Evolutionary conservation across 73 alveolate genomes (phyloP), one percentile per base, ranked within the genome.

Genomic region (Blepharisma stoltei): DNA sequence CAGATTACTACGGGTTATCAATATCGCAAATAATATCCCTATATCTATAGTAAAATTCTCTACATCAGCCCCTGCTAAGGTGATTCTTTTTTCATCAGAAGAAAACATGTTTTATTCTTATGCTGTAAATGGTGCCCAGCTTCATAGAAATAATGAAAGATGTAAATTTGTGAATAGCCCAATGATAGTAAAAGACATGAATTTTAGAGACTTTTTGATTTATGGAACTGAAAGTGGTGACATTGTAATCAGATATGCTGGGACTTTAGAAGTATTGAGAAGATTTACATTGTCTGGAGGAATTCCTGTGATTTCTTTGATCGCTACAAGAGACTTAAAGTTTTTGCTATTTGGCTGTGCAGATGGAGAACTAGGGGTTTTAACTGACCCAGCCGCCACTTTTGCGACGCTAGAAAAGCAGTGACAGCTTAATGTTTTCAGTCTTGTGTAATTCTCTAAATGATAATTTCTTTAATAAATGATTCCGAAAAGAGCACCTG

Each of bases 191-290:
- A 79, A 83, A 65, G 86, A 86, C 67, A 54, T 85, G 32, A 52
- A 71, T 46, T 91, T 69, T 49, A 71, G 73, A 80, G 95, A 89
- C 44, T 78, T 78, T 48, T 54, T 88, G 87, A 54, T 92, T 14
- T 92, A 92, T 76, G 98, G 96, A n/a, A 92, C 82, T 52, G 96
- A 92, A 43, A 89, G 78, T 75, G 98, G 98, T 25, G 90, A 88
- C 43, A 55, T 92, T 6, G 76, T 89, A 0, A 69, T 90, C 44
- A 82, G 98, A 78, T 14, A 43, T n/a, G 23, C 67, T 46, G 55
- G 79, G 79, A 46, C 11, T 69, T 14, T 25, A 7, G 79, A 69
- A 5, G 20, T 38, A 14, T 41, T 82, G 48, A 86, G 85, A 68
- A 76, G 78, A 52, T 67, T 66, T 44, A 47, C 71, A 25, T 84